These are phyloP conservation scores for Globisporangium acanthophoron DNA, from an alignment of 352 stramenopile species.

Conservation along the genomic window DNA sequence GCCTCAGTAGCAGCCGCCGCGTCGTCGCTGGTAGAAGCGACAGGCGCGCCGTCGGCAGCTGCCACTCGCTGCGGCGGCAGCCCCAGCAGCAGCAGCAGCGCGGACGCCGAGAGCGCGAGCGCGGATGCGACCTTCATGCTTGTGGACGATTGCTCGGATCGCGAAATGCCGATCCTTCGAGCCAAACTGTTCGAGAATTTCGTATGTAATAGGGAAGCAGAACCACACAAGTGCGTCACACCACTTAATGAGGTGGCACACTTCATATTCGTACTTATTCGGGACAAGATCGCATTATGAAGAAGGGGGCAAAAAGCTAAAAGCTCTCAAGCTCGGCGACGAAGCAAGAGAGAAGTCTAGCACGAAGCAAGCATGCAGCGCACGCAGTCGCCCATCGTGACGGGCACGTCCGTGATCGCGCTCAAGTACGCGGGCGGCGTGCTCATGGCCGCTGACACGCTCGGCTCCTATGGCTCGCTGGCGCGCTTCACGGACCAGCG, in stretches of 20 bases:
- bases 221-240: not conserved
- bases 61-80: not conserved
- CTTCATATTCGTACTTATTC: not conserved
- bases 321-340: not conserved
- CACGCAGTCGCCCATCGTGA: slow-evolving; percentile 95
- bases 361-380: slow-evolving; percentile 40
- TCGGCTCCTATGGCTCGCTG: slow-evolving; percentile 96
- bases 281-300: slow-evolving; percentile 7
- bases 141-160: not conserved
- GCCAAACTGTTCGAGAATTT: not conserved
- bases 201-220: not conserved
- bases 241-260: not conserved
- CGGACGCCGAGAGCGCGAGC: slow-evolving; percentile 37
- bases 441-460: slow-evolving; percentile 96
- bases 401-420: slow-evolving; percentile 96
- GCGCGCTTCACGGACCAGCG: slow-evolving; percentile 96
- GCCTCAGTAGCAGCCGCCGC: not conserved
- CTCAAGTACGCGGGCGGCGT: slow-evolving; percentile 95
- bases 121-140: slow-evolving; percentile 54
- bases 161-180: not conserved
- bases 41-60: not conserved
- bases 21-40: not conserved
- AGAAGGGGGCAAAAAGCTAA: slow-evolving; percentile 14
- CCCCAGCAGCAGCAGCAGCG: slow-evolving; percentile 30
- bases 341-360: slow-evolving; percentile 2